Percentiles rank a stretch among this genome's conserved stretches.
Conservation (phyloP, 1,284 basidiomycete genomes). For the Mycosarcoma maydis region DNA sequence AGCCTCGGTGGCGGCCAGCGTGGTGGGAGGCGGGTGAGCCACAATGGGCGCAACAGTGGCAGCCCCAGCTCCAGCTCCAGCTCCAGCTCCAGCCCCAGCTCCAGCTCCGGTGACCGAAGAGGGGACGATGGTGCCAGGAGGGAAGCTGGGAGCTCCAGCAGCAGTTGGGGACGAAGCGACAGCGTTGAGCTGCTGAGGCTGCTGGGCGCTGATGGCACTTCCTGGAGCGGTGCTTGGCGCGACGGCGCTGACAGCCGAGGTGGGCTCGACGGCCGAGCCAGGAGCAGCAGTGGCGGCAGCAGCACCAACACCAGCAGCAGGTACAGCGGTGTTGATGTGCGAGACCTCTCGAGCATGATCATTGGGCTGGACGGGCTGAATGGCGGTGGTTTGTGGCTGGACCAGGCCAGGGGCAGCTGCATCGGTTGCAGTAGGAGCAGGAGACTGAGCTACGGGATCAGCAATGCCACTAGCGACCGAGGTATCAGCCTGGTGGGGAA, state of each 20-base stretch:
- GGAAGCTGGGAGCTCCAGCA: slow-evolving; percentile 6
- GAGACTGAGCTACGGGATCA: too few species aligned
- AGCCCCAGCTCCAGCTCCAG: slow-evolving; percentile 10
- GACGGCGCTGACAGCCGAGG: slow-evolving; percentile 12
- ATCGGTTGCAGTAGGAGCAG: too few species aligned
- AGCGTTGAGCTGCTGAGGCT: slow-evolving; percentile 17
- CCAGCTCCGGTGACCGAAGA: slow-evolving; percentile 5
- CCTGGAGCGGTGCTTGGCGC: slow-evolving; percentile 11
- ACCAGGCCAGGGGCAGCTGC: slow-evolving; percentile 29
- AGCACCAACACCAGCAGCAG: slow-evolving; percentile 20
- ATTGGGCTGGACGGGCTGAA: slow-evolving; percentile 31
- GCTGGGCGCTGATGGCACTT: slow-evolving; percentile 12
- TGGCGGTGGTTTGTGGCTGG: slow-evolving; percentile 26
- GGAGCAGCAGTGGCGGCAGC: slow-evolving; percentile 12
- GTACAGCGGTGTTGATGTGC: slow-evolving; percentile 33
- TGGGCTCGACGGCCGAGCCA: slow-evolving; percentile 7
- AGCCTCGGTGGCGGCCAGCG: slow-evolving; percentile 16
- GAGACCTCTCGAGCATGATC: slow-evolving; percentile 18
- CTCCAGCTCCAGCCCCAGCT: slow-evolving; percentile 13
- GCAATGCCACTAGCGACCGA: slow-evolving; percentile 26
- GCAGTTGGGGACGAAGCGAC: slow-evolving; percentile 10
- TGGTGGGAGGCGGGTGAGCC: slow-evolving; percentile 25
- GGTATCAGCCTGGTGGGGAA: slow-evolving; percentile 24
- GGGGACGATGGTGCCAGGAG: slow-evolving; percentile 9
- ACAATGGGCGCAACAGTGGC: slow-evolving; percentile 10